Evolutionary conservation across 768 basidiomycete species (phyloP), one percentile per base, ranked within the genome.

Genomic region (Paxillus involutus): DNA sequence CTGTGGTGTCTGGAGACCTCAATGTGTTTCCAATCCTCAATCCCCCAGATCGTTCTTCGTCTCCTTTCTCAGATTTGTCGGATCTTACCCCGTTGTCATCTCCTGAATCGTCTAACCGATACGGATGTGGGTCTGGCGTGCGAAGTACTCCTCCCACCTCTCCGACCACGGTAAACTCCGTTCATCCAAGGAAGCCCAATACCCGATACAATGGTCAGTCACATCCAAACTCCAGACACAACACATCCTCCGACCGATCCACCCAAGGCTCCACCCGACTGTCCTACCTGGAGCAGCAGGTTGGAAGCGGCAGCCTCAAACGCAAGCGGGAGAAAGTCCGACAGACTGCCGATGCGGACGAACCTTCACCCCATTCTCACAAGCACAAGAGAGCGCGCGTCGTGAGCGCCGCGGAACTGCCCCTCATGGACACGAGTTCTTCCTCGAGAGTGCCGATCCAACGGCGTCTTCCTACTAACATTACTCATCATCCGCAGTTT

Each of bases 401-500:
- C 7, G 1, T 33, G 6, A 43, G 32, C n/a, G 17, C 16, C 45
- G 14, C 53, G 14, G 49, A 48, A 39, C 2, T 42, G 14, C 32
- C 45, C 4, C 12, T 44, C 35, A 35, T 48, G 6, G 44, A 55
- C 11, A 13, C 43, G 46, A 14, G 44, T 47, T 12, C 45, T n/a
- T 37, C 60, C 24, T 36, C 36, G 30, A 54, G 19, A 8, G 35
- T 44, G 8, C 49, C 51, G 9, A 54, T 50, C 11, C 72, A 60
- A 17, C 80, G 89, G 51, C 76, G 73, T 8, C 78, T 91, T 49
- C 85, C 86, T 3, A 54, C 71, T 8, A 43, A 67, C 42, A 59
- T 89, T 49, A 71, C 78, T 40, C 72, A 79, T 45, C 74, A 80
- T 21, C 55, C 73, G 2, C 68, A 72, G 30, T 89, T 85, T 61